Conservation (phyloP, 2,329 filamentous ascomycete species). For the Thielaviopsis euricoi region DNA sequence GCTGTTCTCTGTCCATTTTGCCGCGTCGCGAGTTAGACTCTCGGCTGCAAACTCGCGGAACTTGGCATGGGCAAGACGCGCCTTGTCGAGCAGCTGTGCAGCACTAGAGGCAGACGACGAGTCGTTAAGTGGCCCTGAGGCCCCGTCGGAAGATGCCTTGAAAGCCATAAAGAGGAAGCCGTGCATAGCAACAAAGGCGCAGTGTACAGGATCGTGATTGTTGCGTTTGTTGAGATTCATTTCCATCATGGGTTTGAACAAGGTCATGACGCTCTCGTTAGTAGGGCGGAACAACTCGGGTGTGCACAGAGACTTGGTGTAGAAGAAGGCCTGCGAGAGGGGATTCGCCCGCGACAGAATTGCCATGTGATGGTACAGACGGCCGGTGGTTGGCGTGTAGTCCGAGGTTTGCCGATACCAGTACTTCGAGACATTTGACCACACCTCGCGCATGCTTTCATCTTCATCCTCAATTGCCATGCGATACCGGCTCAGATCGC, state of each 20-base stretch:
- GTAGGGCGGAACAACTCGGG: conserved; percentile 50
- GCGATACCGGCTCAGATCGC: conserved; percentile 64
- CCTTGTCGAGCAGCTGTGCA: too few species aligned
- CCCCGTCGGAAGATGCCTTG: conserved; percentile 11
- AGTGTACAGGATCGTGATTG: conserved; percentile 29
- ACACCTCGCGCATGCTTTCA: conserved; percentile 56
- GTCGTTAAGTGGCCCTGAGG: too few species aligned
- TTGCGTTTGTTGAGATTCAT: conserved; percentile 19
- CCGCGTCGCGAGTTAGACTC: conserved; percentile 35
- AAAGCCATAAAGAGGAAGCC: conserved; percentile 44
- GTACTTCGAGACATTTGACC: conserved; percentile 61
- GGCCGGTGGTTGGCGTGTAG: conserved; percentile 54
- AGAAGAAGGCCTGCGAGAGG: conserved; percentile 56
- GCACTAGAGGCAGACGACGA: neutral
- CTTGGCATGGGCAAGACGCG: conserved; percentile 26
- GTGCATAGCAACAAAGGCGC: conserved; percentile 45
- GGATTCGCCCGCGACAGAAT: conserved; percentile 56
- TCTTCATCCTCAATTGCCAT: conserved; percentile 89
- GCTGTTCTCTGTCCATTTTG: conserved; percentile 35
- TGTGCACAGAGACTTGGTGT: conserved; percentile 54
- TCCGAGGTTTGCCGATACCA: conserved; percentile 82
- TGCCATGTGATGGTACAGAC: conserved; percentile 78
- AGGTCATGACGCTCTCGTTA: conserved; percentile 50
- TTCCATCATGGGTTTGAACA: conserved; percentile 44
- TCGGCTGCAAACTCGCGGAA: conserved; percentile 38